Percentiles rank a stretch among this genome's conserved stretches.
Conservation (phyloP, 2,329 filamentous ascomycete species). For the Penicillium sp. region DNA sequence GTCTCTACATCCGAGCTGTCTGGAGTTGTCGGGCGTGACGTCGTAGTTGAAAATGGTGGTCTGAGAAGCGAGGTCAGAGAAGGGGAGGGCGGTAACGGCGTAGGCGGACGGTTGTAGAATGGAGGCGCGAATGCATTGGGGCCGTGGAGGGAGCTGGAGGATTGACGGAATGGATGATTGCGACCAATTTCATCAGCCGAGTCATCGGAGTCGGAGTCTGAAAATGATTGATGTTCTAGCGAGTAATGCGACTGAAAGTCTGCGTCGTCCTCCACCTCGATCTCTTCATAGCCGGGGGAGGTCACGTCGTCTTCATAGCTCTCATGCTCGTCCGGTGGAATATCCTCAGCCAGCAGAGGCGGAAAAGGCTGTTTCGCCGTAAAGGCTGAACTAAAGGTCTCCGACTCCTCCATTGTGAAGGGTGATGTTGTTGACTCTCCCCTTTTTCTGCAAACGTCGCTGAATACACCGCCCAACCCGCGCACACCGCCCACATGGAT, state of each 20-base stretch:
- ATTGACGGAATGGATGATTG: slow-evolving; percentile 43
- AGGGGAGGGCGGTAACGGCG: slow-evolving; percentile 87
- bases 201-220: slow-evolving; percentile 38
- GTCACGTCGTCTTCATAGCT: slow-evolving; percentile 29
- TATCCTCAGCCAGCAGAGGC: slow-evolving; percentile 29
- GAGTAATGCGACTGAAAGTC: slow-evolving; percentile 51
- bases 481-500: slow-evolving; percentile 4
- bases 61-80: slow-evolving; percentile 89
- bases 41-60: slow-evolving; percentile 63
- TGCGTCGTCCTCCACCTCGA: slow-evolving; percentile 41
- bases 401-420: slow-evolving; percentile 15
- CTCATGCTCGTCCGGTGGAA: slow-evolving; percentile 25
- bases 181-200: slow-evolving; percentile 33
- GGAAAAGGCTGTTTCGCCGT: slow-evolving; percentile 39
- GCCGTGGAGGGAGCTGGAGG: slow-evolving; percentile 43
- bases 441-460: slow-evolving; percentile 10
- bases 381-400: slow-evolving; percentile 17
- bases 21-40: slow-evolving; percentile 88
- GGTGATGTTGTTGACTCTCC: slow-evolving; percentile 1
- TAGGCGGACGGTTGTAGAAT: slow-evolving; percentile 97
- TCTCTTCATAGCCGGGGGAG: slow-evolving; percentile 31
- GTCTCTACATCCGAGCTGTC: slow-evolving; percentile 86
- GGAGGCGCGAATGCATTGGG: slow-evolving; percentile 68
- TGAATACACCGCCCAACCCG: slow-evolving; percentile 3
- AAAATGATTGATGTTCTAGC: slow-evolving; percentile 39